Conservation (phyloP, 345 rosid genomes). For the Rhizophora apiculata region DNA sequence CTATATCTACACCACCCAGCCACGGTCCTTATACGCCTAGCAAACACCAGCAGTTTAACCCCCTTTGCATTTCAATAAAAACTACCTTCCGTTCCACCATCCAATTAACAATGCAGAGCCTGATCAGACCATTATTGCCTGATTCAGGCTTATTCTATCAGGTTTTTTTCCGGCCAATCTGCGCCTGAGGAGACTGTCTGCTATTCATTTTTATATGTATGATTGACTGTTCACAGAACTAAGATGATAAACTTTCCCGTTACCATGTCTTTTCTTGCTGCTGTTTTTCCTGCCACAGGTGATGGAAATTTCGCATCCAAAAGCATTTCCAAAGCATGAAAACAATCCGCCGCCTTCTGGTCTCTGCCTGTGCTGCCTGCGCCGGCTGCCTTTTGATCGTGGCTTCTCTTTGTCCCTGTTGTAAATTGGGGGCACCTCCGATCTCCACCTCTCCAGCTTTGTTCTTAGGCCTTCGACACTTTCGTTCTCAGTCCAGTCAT, state of each 20-base stretch:
- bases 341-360: constrained; percentile 43
- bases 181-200: too few relatives aligned
- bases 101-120: neutral
- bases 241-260: constrained; percentile 39
- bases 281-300: constrained; percentile 64
- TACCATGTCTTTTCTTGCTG: constrained; percentile 29
- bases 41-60: too few relatives aligned
- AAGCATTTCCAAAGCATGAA: constrained; percentile 75
- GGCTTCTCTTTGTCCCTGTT: constrained; percentile 22
- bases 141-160: too few relatives aligned
- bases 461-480: constrained; percentile 46
- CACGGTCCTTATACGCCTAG: neutral
- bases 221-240: constrained; percentile 38
- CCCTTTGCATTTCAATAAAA: neutral
- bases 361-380: constrained; percentile 22
- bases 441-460: constrained; percentile 69
- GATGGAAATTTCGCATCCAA: constrained; percentile 78
- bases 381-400: constrained; percentile 14
- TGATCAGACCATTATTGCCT: neutral
- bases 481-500: constrained; percentile 51
- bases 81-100: neutral
- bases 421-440: constrained; percentile 41
- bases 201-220: neutral
- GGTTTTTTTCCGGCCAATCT: too few relatives aligned
- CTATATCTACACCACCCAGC: neutral